Conservation (phyloP, 495 filamentous ascomycete genomes). For the Penicillium canariense region DNA sequence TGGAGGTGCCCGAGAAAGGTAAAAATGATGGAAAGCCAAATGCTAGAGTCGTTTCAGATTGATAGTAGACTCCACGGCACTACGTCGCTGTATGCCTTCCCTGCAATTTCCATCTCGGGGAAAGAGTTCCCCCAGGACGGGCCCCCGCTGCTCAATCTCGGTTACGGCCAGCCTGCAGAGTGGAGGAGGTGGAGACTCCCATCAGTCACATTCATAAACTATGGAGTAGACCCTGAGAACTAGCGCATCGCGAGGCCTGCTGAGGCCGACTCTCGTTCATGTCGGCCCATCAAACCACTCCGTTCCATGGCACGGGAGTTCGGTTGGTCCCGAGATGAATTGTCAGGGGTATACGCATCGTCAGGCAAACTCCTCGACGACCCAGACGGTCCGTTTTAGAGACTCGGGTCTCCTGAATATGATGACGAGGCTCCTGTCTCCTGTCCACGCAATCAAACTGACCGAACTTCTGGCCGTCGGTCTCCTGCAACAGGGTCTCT, state of each 20-base stretch:
- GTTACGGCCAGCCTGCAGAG: background rate
- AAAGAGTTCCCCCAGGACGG: background rate
- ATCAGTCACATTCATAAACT: background rate
- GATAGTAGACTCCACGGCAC: background rate
- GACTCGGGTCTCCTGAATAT: background rate
- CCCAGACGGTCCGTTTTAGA: background rate
- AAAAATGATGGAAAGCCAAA: background rate
- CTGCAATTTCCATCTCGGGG: background rate
- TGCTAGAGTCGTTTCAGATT: conserved; percentile 16
- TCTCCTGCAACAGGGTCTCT: background rate
- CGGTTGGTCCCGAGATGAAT: background rate
- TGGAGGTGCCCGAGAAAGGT: background rate
- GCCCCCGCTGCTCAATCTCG: background rate
- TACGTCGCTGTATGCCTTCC: background rate
- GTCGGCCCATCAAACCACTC: background rate
- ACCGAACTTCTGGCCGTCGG: background rate
- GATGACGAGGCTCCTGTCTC: too few relatives aligned
- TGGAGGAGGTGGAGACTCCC: background rate
- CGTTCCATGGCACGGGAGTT: conserved; percentile 15
- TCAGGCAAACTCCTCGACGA: background rate
- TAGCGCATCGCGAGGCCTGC: conserved; percentile 1
- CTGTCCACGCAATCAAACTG: conserved; percentile 7
- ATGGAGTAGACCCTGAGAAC: background rate
- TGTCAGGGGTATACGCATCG: background rate
- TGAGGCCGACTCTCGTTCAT: background rate